Percentiles rank a stretch among this genome's conserved stretches.
phyloP scores from a whole-genome alignment of 352 stramenopile genomes.

The Plasmopara halstedii region DNA sequence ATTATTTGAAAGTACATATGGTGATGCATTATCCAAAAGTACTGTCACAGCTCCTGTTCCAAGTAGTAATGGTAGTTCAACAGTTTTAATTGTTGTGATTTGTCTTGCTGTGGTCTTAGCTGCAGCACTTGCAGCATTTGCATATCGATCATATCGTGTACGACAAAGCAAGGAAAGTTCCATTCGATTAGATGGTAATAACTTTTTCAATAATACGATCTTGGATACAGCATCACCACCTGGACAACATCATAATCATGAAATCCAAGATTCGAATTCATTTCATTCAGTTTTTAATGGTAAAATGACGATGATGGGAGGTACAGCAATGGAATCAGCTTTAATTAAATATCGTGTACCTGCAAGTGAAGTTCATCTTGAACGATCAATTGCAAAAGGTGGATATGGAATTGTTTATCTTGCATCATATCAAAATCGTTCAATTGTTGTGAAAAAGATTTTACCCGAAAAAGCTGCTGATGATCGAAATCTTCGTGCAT shows the following conservation, averaged over 20 bases:
- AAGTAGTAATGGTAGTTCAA: slow-evolving; percentile 30
- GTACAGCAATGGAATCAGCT: slow-evolving; percentile 42
- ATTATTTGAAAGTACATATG: slow-evolving; percentile 46
- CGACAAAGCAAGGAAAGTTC: slow-evolving; percentile 17
- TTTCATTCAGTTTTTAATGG: slow-evolving; percentile 54
- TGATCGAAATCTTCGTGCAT: slow-evolving; percentile 54
- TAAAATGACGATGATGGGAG: slow-evolving; percentile 50
- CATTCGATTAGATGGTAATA: slow-evolving; percentile 16
- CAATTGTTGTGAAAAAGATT: slow-evolving; percentile 80
- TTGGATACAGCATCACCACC: slow-evolving; percentile 15
- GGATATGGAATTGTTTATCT: slow-evolving; percentile 73
- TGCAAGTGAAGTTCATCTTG: slow-evolving; percentile 47
- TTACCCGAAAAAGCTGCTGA: slow-evolving; percentile 75
- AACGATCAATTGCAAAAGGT: slow-evolving; percentile 60
- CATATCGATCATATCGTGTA: slow-evolving; percentile 37
- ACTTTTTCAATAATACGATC: slow-evolving; percentile 48
- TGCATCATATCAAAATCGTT: slow-evolving; percentile 44
- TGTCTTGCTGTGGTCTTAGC: slow-evolving; percentile 42
- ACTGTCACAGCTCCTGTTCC: slow-evolving; percentile 7
- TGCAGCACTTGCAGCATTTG: slow-evolving; percentile 42
- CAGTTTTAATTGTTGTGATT: slow-evolving; percentile 51
- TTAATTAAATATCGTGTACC: slow-evolving; percentile 75
- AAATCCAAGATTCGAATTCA: slow-evolving; percentile 19
- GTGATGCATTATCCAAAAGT: slow-evolving; percentile 21
- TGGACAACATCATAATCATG: slow-evolving; percentile 18